Evolutionary conservation across 495 filamentous ascomycete species (phyloP), one percentile per base, ranked within the genome.

Genomic region (Tuber indicum): DNA sequence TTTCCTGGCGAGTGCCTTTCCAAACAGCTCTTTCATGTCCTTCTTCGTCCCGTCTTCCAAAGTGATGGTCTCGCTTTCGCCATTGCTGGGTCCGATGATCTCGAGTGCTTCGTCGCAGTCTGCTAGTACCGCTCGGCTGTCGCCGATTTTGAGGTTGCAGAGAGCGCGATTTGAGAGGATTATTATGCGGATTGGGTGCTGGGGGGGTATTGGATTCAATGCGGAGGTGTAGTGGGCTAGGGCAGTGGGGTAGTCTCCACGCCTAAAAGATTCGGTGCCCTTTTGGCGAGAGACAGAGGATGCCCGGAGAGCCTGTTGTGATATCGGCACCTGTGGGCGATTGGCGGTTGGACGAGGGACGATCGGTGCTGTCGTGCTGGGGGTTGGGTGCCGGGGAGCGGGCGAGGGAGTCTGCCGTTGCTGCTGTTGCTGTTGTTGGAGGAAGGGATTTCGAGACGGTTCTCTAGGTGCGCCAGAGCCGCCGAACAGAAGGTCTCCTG

Each of bases 81-180:
- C 96, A 72, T 89, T 91, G 2, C 88, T 87, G 1, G 90, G 87
- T 0, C 96, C 96, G 76, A 99, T 97, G 70, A 97, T 86, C 14
- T 85, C 85, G n/a, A 99, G 85, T 12, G 93, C 92, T 1, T 87
- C 86, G 79, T 97, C 94, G 73, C 93, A 92, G 84, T 98, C 96
- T 10, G 89, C 84, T 46, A 98, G 89, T 4, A 93, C 92, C 44
- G 91, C 88, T 83, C 95, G 96, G 1, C 94, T 91, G 76, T 96
- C 94, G 72, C 96, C 96, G 0, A 91, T 93, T 82, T 97, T 98
- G 71, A 97, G 86, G 19, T 91, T 90, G 0, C 93, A 96, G 76
- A 98, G 90, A 16, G 96, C 92, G 73, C 93, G 96, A 85, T 99
- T 99, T 85, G 92, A 94, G 73, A 94, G 91, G 39, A 98, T 87